Conservation (phyloP, 2,329 filamentous ascomycete species). For the Dothideomycetes sp. region DNA sequence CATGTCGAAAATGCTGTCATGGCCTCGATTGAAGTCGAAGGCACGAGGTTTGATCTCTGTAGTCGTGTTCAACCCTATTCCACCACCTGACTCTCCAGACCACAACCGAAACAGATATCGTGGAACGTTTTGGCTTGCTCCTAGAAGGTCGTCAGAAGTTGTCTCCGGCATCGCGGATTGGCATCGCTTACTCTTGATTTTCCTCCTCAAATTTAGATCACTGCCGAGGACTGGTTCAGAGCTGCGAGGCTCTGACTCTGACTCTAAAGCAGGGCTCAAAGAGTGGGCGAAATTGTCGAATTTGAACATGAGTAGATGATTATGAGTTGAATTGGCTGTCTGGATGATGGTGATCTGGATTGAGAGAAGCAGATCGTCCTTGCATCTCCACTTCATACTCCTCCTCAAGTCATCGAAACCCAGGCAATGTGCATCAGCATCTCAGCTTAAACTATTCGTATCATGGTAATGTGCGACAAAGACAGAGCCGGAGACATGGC, state of each 20-base stretch:
- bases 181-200: background rate
- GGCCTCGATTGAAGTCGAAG: background rate
- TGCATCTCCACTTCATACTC: too few relatives aligned
- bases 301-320: background rate
- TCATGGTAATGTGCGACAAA: too few relatives aligned
- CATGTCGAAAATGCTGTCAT: background rate
- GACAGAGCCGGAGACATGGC: too few relatives aligned
- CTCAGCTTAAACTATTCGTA: too few relatives aligned
- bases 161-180: background rate
- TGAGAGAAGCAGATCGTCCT: too few relatives aligned
- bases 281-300: background rate
- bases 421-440: too few relatives aligned
- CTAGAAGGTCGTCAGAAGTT: background rate
- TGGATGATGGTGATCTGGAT: too few relatives aligned
- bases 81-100: background rate
- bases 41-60: background rate
- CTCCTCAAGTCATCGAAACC: too few relatives aligned
- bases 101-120: slow-evolving; percentile 7
- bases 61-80: background rate
- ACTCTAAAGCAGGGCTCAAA: background rate
- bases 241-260: background rate
- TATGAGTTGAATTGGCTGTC: too few relatives aligned
- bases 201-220: background rate
- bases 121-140: background rate
- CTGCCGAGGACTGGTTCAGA: background rate